Conservation (phyloP, 208 protist genomes). For the Leishmania mexicana region DNA sequence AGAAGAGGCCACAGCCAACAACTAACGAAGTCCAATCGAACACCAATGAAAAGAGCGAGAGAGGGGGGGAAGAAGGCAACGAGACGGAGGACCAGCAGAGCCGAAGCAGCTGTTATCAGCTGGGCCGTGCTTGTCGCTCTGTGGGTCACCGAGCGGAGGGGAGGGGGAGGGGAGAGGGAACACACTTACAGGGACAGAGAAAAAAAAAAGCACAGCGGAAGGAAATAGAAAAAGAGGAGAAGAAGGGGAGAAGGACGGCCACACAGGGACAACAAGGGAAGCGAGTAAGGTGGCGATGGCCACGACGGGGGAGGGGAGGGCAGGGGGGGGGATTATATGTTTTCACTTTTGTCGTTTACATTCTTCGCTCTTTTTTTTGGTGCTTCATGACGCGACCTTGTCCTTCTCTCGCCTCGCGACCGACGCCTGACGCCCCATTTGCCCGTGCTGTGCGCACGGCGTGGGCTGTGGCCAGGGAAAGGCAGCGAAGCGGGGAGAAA, state of each 20-base stretch:
- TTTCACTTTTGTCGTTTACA: neutral
- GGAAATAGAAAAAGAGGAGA: neutral
- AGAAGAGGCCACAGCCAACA: constrained; percentile 67
- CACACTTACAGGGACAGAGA: neutral
- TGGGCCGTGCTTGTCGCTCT: neutral
- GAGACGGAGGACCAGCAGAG: too few relatives aligned
- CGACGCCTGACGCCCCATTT: neutral
- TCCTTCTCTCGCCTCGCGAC: neutral
- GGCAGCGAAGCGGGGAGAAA: neutral
- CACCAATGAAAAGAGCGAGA: neutral
- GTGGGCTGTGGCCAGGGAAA: neutral
- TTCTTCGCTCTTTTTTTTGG: too few relatives aligned
- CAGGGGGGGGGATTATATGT: neutral
- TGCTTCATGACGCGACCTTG: neutral
- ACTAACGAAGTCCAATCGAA: constrained; percentile 28
- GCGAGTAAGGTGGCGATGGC: too few relatives aligned
- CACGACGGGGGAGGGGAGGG: too few relatives aligned
- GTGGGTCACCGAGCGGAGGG: neutral
- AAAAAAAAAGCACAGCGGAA: neutral
- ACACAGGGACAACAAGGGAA: neutral
- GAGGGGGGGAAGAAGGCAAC: neutral
- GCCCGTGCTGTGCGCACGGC: neutral
- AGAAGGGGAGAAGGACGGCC: neutral
- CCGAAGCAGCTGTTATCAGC: too few relatives aligned
- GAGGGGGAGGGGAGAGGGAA: neutral